A percentile compares a stretch with the other conserved stretches of the same genome.
Conservation (phyloP, 495 filamentous ascomycete genomes). For the Daldinia childiae region DNA sequence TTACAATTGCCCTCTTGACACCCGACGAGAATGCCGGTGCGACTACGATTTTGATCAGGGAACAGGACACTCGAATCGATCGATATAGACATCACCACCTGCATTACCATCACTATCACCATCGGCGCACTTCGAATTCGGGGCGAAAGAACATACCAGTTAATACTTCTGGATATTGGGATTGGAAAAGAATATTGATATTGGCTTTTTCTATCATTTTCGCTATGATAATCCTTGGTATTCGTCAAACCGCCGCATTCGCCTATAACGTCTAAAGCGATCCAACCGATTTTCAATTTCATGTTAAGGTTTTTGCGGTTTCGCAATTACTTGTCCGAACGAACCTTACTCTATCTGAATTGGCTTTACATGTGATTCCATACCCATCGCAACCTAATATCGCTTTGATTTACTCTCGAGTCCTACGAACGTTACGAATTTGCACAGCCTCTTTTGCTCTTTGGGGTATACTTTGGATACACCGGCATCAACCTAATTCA, state of each 20-base stretch:
- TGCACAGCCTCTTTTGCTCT: conserved; percentile 12
- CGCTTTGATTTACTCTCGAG: conserved; percentile 12
- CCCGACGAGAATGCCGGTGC: conserved; percentile 25
- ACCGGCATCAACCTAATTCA: conserved; percentile 26
- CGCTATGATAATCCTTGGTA: conserved; percentile 19
- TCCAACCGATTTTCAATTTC: no score
- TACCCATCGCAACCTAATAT: conserved; percentile 1
- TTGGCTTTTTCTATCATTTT: no score
- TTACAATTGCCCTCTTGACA: conserved; percentile 12
- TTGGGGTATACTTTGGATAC: conserved; percentile 35
- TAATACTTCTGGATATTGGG: conserved; percentile 8
- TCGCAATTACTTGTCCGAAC: conserved; percentile 19
- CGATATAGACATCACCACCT: neutral
- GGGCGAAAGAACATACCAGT: neutral
- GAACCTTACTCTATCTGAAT: conserved; percentile 19
- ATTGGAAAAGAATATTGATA: neutral
- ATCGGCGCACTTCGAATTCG: neutral
- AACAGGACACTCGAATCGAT: neutral
- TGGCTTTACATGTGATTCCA: conserved; percentile 29
- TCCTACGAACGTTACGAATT: neutral
- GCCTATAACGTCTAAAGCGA: no score
- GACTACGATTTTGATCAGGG: conserved; percentile 12
- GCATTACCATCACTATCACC: neutral
- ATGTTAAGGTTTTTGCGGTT: conserved; percentile 28
- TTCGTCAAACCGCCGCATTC: conserved; percentile 15